phyloP scores from a whole-genome alignment of 1,139 yeast genomes.

The Hyphopichia fennica region DNA sequence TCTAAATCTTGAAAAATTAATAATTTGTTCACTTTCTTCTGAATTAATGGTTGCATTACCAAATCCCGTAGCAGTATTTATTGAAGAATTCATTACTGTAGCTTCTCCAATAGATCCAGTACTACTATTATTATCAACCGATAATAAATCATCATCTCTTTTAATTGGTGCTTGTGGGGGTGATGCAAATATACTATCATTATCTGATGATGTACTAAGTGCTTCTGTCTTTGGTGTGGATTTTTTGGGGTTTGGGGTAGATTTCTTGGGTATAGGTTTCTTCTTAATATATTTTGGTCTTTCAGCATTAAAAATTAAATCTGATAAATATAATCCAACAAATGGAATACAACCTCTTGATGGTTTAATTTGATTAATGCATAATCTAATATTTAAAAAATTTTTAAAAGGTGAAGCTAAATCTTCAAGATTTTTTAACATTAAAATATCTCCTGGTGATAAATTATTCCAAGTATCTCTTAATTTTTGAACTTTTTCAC shows the following conservation, averaged over 20 bases:
- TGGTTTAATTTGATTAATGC: slow-evolving; percentile 63
- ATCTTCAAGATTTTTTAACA: slow-evolving; percentile 64
- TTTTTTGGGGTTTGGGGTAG: background rate
- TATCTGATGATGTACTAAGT: slow-evolving; percentile 1
- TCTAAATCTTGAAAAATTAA: slow-evolving; percentile 78
- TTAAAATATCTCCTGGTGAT: slow-evolving; percentile 55
- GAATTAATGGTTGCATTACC: background rate
- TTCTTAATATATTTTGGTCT: slow-evolving; percentile 48
- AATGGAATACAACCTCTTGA: slow-evolving; percentile 87
- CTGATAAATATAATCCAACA: slow-evolving; percentile 81
- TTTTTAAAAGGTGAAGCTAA: slow-evolving; percentile 65
- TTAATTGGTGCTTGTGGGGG: slow-evolving; percentile 3
- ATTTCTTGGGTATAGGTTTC: slow-evolving; percentile 6
- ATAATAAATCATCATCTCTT: slow-evolving; percentile 11
- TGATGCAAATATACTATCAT: slow-evolving; percentile 1
- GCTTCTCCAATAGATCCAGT: slow-evolving; percentile 3
- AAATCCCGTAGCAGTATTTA: slow-evolving; percentile 1
- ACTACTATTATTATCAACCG: slow-evolving; percentile 8
- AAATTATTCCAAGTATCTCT: slow-evolving; percentile 75
- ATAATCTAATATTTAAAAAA: slow-evolving; percentile 63
- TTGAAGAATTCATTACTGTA: slow-evolving; percentile 1
- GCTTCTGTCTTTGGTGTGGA: background rate
- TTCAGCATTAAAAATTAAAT: slow-evolving; percentile 78
- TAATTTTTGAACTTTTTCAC: slow-evolving; percentile 61
- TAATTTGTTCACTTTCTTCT: slow-evolving; percentile 40